Evolutionary conservation across 306 rosid genomes (phyloP), one percentile per base, ranked within the genome.

Genomic region (Phaseolus lunatus): DNA sequence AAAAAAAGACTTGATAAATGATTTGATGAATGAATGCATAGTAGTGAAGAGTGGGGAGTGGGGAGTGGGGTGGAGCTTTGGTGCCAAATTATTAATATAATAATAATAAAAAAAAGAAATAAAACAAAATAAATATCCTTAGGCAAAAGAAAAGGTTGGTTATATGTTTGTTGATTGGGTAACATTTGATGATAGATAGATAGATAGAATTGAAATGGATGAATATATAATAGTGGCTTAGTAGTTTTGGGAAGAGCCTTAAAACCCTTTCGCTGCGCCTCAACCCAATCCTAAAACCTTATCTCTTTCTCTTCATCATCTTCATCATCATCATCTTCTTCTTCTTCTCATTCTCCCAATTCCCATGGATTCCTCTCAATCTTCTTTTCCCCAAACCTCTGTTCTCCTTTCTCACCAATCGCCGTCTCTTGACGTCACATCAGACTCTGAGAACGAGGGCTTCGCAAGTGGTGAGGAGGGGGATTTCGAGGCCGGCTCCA

Each of bases 381-480:
- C 48, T 43, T 43, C 15, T 43, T 43, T 11, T 0, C 70, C 87
- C 0, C 78, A 85, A 27, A 2, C 67, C 31, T 13, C 82, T 3
- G 29, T 39, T n/a, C 56, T 24, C 7, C 9, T 52, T 67, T 48
- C 88, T 0, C 56, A 57, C 80, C 85, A 85, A 45, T 66, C 96
- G 43, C 74, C 44, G 44, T 1, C 13, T 9, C 44, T 39, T 39
- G 44, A 29, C 22, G 80, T 18, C 20, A 84, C 22, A n/a, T 82
- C 47, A 9, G 91, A 84, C 33, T 84, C 90, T 7, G 96, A 88
- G 0, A 47, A 66, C 15, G 93, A 86, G 5, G 98, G 96, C 45
- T 92, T 92, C 37, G 24, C 80, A 54, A 92, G 93, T 59, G 97
- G 87, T 2, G 95, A 82, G 11, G 85, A 83, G 11, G 89, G 84